Evolutionary conservation across 2,329 filamentous ascomycete species (phyloP), one percentile per base, ranked within the genome.

Genomic region (Botrytis hyacinthi): DNA sequence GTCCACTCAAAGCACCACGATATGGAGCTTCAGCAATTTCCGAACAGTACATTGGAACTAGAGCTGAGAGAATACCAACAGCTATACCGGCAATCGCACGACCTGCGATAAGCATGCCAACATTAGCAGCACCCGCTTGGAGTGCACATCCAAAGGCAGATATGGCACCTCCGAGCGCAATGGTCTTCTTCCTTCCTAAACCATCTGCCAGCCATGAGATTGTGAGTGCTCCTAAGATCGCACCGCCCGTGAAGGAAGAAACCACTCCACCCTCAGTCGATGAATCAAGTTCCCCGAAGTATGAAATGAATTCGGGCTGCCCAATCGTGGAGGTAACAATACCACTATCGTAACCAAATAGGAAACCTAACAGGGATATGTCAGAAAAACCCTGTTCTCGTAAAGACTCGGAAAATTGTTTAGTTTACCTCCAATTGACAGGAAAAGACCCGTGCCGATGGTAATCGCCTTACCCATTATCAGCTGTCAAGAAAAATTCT

Each of bases 21-120:
- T 91, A 91, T 74, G 84, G 85, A 3, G 89, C 88, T 80, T 91
- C 89, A 5, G 87, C 87, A 66, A 77, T 77, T 78, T 85, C 73
- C 77, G 77, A 93, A 92, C 96, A 94, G 87, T 96, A 95, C 73
- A 94, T 86, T 81, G 94, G 93, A 82, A 94, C 90, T 80, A 94
- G 89, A 80, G 92, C 91, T 16, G 91, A 93, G 77, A 92, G 92
- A 81, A 94, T 93, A 80, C 92, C 92, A 78, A 94, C 91, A 85
- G 92, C 92, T 71, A 94, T 81, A 81, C 92, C 92, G 69, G 92
- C 90, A 78, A 95, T 84, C 74, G 94, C 83, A 86, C 92, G 92
- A 80, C 92, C 92, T 73, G 88, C 87, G 22, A 76, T 75, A 48
- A 77, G 80, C 89, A 90, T 81, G 93, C 90, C 74, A 57, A 91